Evolutionary conservation across 148 eudicot genomes (phyloP), one percentile per base, ranked within the genome.

Genomic region (Rhododendron ovatum): DNA sequence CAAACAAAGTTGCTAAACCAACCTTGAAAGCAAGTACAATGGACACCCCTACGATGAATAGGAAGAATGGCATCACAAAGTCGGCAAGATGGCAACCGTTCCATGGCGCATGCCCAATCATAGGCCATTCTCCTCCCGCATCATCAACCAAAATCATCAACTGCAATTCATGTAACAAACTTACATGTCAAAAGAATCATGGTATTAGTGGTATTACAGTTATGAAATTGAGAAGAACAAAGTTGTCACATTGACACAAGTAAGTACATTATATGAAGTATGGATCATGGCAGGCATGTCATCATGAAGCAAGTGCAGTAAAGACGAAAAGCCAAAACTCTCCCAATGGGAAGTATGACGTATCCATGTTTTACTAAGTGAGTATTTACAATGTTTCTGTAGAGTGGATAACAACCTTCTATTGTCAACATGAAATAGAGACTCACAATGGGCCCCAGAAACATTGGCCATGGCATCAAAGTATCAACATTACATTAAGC

Each of bases 61-160:
- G 93, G 87, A 96, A 96, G 87, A 95, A 96, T 1, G 99, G 99
- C 99, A 96, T 96, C 85, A 96, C 99, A 86, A 96, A 96, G 88
- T 96, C 99, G 83, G 99, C 99, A 28, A 96, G 93, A 71, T 92
- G 91, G 92, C 95, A 93, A 24, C 99, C 98, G 59, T 95, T 93
- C 99, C 99, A 96, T 48, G 97, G 99, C 24, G 99, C 95, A 88
- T 95, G 99, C 30, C 90, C 78, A n/a, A 96, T 95, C 90, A 86
- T 90, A 61, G 98, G 98, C 96, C 96, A 96, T 53, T 93, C 94
- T 37, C 92, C 99, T 86, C 99, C 99, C 83, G 96, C 99, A 88
- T 96, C 98, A 92, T 96, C 99, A 65, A 95, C 99, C 91, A 96
- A 91, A 85, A 96, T 90, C 99, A 96, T 96, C 89, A 96, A 88